These are phyloP conservation scores for Phytophthora boehmeriae DNA, from an alignment of 352 stramenopile species.

Conservation along the genomic window DNA sequence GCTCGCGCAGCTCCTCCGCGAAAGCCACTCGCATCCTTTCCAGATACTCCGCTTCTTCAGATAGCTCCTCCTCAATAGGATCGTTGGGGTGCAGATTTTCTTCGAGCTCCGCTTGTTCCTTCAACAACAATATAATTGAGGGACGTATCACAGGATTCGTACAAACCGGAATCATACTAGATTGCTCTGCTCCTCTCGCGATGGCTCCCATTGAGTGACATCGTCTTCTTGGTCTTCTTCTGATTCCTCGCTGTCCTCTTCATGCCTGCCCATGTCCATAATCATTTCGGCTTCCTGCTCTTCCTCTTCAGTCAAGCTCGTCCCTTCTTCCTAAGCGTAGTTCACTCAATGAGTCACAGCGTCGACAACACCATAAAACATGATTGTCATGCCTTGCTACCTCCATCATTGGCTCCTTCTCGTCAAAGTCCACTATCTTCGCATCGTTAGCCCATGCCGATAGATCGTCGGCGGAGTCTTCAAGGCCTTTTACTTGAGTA, in stretches of 20 bases:
- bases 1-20: neutral
- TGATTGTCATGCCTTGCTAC: neutral
- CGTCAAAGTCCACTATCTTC: neutral
- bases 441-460: neutral
- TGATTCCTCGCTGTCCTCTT: neutral
- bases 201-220: neutral
- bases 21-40: neutral
- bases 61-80: neutral
- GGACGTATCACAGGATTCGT: neutral
- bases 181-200: neutral
- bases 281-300: neutral
- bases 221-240: neutral
- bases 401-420: neutral
- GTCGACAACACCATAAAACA: neutral
- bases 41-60: neutral
- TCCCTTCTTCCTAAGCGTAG: neutral
- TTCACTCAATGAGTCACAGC: neutral
- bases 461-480: neutral
- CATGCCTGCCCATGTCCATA: neutral
- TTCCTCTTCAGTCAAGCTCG: neutral
- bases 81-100: neutral
- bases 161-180: neutral
- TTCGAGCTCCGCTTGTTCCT: conserved; percentile 13
- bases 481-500: neutral
- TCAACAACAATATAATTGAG: neutral